Conservation (phyloP, 805 yeast genomes). For the Clavispora asparagi region DNA sequence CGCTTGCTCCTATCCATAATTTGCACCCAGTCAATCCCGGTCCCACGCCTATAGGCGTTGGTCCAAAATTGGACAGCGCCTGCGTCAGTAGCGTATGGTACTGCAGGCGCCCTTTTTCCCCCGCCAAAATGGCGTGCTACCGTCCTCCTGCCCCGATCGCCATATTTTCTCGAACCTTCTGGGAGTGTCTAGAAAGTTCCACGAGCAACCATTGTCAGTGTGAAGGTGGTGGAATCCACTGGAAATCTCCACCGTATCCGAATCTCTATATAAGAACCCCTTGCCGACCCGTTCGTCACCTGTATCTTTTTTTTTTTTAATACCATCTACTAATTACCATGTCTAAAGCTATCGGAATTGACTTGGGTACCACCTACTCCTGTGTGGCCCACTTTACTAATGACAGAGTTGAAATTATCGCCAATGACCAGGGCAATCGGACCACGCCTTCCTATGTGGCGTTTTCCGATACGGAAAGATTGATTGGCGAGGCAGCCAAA, state of each 20-base stretch:
- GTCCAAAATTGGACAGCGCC: no score
- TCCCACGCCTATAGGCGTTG: no score
- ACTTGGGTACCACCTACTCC: slow-evolving; percentile 96
- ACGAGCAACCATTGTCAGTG: slow-evolving; percentile 1
- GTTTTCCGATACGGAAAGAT: slow-evolving; percentile 90
- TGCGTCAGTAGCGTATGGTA: no score
- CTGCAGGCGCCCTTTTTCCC: background rate
- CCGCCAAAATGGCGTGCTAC: background rate
- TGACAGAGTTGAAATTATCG: slow-evolving; percentile 90
- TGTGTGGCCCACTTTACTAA: slow-evolving; percentile 75
- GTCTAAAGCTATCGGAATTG: slow-evolving; percentile 69
- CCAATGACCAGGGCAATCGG: slow-evolving; percentile 98
- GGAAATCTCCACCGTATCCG: slow-evolving; percentile 1
- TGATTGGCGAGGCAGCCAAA: slow-evolving; percentile 97
- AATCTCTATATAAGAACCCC: slow-evolving; percentile 3
- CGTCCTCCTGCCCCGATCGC: background rate
- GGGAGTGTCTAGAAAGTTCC: slow-evolving; percentile 8
- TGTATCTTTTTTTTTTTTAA: background rate
- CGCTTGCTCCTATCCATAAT: background rate
- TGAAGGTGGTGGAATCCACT: slow-evolving; percentile 6
- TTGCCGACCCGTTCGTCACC: background rate
- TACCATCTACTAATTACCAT: slow-evolving; percentile 1
- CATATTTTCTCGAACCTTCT: slow-evolving; percentile 8
- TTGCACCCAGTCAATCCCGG: background rate
- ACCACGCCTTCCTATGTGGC: slow-evolving; percentile 97